These are phyloP conservation scores for Taphrina communis DNA, from an alignment of 1,139 yeast species.

Conservation along the genomic window DNA sequence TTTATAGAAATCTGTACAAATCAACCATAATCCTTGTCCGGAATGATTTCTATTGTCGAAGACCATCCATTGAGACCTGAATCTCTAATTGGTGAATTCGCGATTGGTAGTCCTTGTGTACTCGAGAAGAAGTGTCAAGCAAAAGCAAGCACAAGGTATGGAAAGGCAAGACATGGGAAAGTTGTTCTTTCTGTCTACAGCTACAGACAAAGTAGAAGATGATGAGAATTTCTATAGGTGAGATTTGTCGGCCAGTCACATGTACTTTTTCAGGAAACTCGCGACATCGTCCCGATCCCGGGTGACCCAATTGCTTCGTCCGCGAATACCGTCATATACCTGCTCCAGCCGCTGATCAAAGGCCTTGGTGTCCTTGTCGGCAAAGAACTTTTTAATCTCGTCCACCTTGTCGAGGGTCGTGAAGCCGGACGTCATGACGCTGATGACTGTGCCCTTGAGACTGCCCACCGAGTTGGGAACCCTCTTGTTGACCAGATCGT, in stretches of 20 bases:
- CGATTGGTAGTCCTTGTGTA: neutral
- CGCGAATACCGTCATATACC: slow-evolving; percentile 67
- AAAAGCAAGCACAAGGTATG: neutral
- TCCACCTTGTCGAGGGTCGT: slow-evolving; percentile 65
- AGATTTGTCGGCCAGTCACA: slow-evolving; percentile 23
- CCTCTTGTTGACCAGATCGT: slow-evolving; percentile 67
- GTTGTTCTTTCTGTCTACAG: no score
- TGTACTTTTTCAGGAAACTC: slow-evolving; percentile 25
- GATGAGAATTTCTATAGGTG: neutral
- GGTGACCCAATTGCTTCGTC: slow-evolving; percentile 68
- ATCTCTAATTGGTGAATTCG: no score
- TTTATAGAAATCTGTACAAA: no score
- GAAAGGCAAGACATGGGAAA: neutral
- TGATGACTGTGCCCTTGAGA: slow-evolving; percentile 76
- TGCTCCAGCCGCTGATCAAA: slow-evolving; percentile 76
- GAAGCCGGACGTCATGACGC: slow-evolving; percentile 67
- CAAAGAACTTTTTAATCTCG: slow-evolving; percentile 66
- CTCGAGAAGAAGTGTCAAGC: neutral
- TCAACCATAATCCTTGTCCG: no score
- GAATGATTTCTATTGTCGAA: no score
- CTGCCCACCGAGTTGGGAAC: slow-evolving; percentile 78
- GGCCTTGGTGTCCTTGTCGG: slow-evolving; percentile 68
- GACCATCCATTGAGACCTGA: no score
- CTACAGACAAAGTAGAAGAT: no score
- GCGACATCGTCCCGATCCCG: slow-evolving; percentile 64